phyloP scores from a whole-genome alignment of 2,329 filamentous ascomycete species.

The Thielaviopsis euricoi region DNA sequence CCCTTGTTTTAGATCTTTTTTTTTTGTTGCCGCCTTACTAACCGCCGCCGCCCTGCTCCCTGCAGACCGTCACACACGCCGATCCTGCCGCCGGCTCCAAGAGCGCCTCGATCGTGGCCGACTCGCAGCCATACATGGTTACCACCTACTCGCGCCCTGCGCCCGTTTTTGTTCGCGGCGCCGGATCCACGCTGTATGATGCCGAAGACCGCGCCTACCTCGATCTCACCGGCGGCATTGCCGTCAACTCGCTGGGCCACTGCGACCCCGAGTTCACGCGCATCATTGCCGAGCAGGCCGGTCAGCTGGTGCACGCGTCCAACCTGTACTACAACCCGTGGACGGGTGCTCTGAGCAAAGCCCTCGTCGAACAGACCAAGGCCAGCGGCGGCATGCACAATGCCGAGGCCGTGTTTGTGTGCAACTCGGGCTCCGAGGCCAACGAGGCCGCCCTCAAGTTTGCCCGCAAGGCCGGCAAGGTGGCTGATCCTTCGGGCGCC shows the following conservation, averaged over 20 bases:
- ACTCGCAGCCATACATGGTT: slow-evolving; percentile 79
- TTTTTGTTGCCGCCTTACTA: not conserved
- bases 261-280: slow-evolving; percentile 64
- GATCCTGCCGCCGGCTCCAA: slow-evolving; percentile 60
- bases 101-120: slow-evolving; percentile 57
- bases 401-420: slow-evolving; percentile 70
- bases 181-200: slow-evolving; percentile 82
- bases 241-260: slow-evolving; percentile 84
- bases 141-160: slow-evolving; percentile 83
- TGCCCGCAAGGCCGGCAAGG: slow-evolving; percentile 75
- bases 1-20: too few relatives aligned
- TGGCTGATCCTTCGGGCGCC: slow-evolving; percentile 48
- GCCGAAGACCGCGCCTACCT: slow-evolving; percentile 77
- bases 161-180: slow-evolving; percentile 75
- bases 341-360: slow-evolving; percentile 76
- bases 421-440: slow-evolving; percentile 91
- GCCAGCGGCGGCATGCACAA: slow-evolving; percentile 69
- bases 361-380: slow-evolving; percentile 66
- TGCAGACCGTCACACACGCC: slow-evolving; percentile 36
- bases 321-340: slow-evolving; percentile 97
- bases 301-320: slow-evolving; percentile 75
- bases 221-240: slow-evolving; percentile 91
- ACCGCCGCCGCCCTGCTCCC: not conserved
- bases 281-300: slow-evolving; percentile 62
- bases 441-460: slow-evolving; percentile 98